phyloP scores from a whole-genome alignment of 2,329 filamentous ascomycete genomes.

The Cladorrhinum sp. region DNA sequence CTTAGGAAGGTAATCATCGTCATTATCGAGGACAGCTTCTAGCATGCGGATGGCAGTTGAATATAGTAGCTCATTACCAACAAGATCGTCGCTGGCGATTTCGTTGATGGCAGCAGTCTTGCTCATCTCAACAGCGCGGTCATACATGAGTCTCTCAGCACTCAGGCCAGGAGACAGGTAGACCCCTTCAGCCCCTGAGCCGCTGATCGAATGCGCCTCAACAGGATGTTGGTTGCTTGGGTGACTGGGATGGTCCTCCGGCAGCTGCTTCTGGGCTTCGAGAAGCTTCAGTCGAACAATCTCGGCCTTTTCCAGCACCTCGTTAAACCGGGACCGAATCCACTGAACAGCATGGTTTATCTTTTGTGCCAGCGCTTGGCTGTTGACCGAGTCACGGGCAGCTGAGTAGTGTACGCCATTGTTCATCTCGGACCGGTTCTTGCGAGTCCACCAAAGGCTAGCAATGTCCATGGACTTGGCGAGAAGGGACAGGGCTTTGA shows the following conservation, averaged over 20 bases:
- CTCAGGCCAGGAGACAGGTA: constrained; percentile 84
- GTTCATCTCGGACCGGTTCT: constrained; percentile 61
- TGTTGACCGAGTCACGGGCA: constrained; percentile 40
- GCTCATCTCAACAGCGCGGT: constrained; percentile 95
- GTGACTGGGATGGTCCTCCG: constrained; percentile 80
- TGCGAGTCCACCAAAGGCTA: constrained; percentile 84
- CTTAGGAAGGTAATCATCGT: constrained; percentile 55
- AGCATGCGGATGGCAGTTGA: constrained; percentile 91
- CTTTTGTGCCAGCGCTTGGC: constrained; percentile 58
- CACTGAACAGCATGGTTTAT: constrained; percentile 95
- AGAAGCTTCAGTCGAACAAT: constrained; percentile 84
- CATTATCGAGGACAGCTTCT: constrained; percentile 86
- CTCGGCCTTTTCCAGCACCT: constrained; percentile 94
- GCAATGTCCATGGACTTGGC: constrained; percentile 96
- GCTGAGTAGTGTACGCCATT: constrained; percentile 41
- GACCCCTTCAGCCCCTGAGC: constrained; percentile 72
- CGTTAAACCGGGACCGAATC: constrained; percentile 92
- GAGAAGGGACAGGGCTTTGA: constrained; percentile 86
- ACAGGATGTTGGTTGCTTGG: constrained; percentile 72
- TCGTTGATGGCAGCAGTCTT: constrained; percentile 91
- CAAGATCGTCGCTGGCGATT: constrained; percentile 83
- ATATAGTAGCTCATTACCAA: constrained; percentile 88
- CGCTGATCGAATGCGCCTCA: constrained; percentile 54
- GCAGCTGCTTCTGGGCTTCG: constrained; percentile 80
- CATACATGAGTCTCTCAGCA: constrained; percentile 97